Evolutionary conservation across 108 stramenopile genomes (phyloP), one percentile per base, ranked within the genome.

Genomic region (Nitzschia palea): DNA sequence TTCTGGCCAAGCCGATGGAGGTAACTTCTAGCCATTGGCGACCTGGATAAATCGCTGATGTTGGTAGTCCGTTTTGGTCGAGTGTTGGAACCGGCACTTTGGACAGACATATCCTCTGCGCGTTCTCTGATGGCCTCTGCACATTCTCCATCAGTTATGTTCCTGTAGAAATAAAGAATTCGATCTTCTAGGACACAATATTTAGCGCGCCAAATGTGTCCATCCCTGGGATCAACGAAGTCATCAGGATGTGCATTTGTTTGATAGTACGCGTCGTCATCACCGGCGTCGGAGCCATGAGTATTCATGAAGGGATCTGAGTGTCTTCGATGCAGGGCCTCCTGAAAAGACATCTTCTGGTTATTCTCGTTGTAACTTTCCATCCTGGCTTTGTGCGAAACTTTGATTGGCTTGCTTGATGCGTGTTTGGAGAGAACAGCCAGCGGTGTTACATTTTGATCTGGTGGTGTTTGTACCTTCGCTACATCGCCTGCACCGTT

Each of bases 171-270:
- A 55, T 92, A 92, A 2, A 92, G 50, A 40, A 86, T 75, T 0
- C 86, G 84, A 66, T 87, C 84, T 55, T 86, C 81, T 40, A 92
- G 35, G 26, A 92, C 77, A 60, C 91, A 92, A 66, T 86, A 92
- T 36, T 87, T 87, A 12, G 86, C 74, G 3, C 84, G 66, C 91
- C 91, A 92, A 30, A 86, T 68, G 59, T 89, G 86, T 17, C 79
- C 78, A 64, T 92, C 85, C 37, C 73, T 71, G 25, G 82, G 84
- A 74, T 82, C 84, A 44, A 84, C 61, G 43, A 67, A 83, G 65
- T 81, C 82, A 26, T 50, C 51, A 51, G 86, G 86, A 2, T 28
- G 58, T 23, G 43, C 34, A 3, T 3, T 44, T 14, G 60, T 0
- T 17, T 9, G 33, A 18, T n/a, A 10, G 8, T 63, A 6, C n/a